Base-by-base conservation (phyloP, 2,329 filamentous ascomycete species). In the Nectriaceae sp. region DNA sequence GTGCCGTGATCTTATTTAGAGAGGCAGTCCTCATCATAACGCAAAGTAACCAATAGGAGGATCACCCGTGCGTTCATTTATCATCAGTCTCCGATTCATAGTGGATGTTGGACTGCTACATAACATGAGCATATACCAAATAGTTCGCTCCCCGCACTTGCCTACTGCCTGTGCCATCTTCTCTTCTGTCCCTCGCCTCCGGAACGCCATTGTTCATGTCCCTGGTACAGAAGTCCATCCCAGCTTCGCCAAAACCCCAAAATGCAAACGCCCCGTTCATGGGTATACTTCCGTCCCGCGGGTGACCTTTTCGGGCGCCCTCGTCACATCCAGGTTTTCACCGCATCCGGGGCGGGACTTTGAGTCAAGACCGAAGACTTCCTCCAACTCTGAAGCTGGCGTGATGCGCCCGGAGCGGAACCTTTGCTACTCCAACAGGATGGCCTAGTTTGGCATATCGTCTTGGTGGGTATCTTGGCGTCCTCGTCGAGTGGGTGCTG, bases 151-250 rank as follows among this genome's bases (percentile, higher is more conserved):
- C 43, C 26, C 50, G 61, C 57, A 62, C 59, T 62, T 62, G 60
- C 60, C 60, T 42, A 62, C 60, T 62, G 60, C 60, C 60, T 61
- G 58, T 61, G 60, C 58, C 38, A 41, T 49, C 49, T 44, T 40
- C 44, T 31, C 40, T 39, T 36, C 45, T 22, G n/a, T 29, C 44
- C 29, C 38, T 46, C 19, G 35, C 44, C 40, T 18, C 60, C 50
- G 42, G 50, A 63, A 63, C 61, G 61, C 61, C 61, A 39, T 60
- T 50, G 61, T 50, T 42, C 46, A 61, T 63, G 57, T 49, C 52
- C 44, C 36, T 53, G 49, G 50, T 50, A 53, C 43, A 52, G 52
- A 48, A 53, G 40, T 47, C 48, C 42, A 41, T 54, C 48, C 49
- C 38, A 37, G 31, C 54, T 59, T 55, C 44, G 50, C 58, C 44